Conservation (phyloP, 148 eudicot genomes). For the Talinum fruticosum region DNA sequence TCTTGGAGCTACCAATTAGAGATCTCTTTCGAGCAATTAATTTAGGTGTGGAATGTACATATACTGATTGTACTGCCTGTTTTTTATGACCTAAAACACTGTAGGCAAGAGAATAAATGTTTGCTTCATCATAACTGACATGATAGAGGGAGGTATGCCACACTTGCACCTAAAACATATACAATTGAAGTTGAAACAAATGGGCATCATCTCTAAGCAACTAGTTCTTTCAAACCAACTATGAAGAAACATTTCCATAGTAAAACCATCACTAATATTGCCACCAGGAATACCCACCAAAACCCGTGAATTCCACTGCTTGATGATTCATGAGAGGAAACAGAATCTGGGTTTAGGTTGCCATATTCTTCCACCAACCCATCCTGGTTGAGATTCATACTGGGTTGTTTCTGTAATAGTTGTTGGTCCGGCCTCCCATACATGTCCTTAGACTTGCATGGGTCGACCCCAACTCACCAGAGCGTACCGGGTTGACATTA, state of each 20-base stretch:
- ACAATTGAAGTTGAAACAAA: too few species aligned
- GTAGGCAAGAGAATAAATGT: conserved; percentile 23
- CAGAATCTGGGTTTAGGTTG: conserved; percentile 23
- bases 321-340: conserved; percentile 44
- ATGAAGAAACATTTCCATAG: conserved; percentile 23
- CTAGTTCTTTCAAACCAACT: too few species aligned
- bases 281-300: conserved; percentile 37
- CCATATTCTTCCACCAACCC: conserved; percentile 7
- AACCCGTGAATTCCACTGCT: conserved; percentile 33
- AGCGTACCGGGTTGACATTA: conserved; percentile 23
- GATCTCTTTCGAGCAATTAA: too few species aligned
- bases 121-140: conserved; percentile 15
- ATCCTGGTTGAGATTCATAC: background rate
- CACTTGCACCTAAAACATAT: too few species aligned
- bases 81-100: conserved; percentile 1
- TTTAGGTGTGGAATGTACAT: background rate
- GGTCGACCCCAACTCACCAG: conserved; percentile 66
- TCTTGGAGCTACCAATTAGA: too few species aligned
- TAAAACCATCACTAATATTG: conserved; percentile 30
- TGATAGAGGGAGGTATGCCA: conserved; percentile 21
- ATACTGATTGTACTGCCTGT: conserved; percentile 15
- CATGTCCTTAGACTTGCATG: conserved; percentile 43
- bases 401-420: background rate
- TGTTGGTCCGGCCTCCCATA: background rate
- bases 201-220: background rate